Evolutionary conservation across 768 basidiomycete genomes (phyloP).

Genomic region (Amanita brunnescens): DNA sequence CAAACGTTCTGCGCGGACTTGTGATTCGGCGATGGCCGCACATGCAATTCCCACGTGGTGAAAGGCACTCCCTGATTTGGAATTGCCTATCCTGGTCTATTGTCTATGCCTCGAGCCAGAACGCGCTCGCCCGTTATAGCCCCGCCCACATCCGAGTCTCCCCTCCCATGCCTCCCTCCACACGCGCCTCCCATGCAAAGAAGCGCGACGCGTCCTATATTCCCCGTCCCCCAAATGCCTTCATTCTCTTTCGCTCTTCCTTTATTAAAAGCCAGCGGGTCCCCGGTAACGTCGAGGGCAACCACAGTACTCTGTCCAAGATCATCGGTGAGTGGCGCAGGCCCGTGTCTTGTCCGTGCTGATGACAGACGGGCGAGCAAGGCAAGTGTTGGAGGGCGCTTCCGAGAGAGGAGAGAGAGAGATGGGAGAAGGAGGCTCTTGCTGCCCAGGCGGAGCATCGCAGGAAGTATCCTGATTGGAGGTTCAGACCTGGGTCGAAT

Average conservation of each 20-base stretch:
- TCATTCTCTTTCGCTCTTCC: conserved; percentile 75
- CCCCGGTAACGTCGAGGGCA: conserved; percentile 70
- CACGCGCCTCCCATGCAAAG: conserved; percentile 39
- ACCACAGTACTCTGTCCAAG: conserved; percentile 72
- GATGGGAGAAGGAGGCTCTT: conserved; percentile 71
- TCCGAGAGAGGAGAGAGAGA: conserved; percentile 53
- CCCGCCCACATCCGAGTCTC: conserved; percentile 15
- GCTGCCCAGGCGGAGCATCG: conserved; percentile 69
- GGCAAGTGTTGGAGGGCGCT: conserved; percentile 73
- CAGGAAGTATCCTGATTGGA: conserved; percentile 71
- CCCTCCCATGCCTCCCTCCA: conserved; percentile 21
- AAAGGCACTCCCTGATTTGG: neutral
- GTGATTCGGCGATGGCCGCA: neutral
- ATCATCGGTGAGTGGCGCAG: conserved; percentile 56
- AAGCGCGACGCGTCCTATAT: conserved; percentile 67
- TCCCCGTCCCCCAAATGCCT: conserved; percentile 78
- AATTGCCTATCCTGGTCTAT: neutral
- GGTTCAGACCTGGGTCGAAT: conserved; percentile 60
- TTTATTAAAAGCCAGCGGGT: conserved; percentile 71
- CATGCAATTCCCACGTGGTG: too few species aligned
- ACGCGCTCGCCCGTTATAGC: conserved; percentile 13
- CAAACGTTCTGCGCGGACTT: conserved; percentile 18
- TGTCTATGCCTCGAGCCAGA: conserved; percentile 5
- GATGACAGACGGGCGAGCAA: conserved; percentile 17
- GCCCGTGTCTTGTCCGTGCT: neutral